Base-by-base conservation (phyloP, 108 stramenopile genomes). In the Nannochloropsis granulata region DNA sequence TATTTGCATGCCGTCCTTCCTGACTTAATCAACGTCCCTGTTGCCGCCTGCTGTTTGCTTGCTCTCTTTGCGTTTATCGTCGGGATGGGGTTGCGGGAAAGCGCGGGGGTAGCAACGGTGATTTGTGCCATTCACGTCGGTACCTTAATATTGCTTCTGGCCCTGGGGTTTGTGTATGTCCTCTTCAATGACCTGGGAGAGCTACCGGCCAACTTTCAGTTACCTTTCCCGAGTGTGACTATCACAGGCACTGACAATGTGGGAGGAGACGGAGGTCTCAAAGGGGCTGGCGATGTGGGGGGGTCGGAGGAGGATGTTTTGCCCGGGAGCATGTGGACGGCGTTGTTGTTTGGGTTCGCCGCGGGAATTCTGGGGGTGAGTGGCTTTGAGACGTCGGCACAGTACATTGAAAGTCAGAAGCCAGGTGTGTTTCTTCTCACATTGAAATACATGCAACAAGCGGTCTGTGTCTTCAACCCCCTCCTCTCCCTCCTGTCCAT, bases 111-210 rank as follows among this genome's bases (percentile, higher is more conserved):
- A 13, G 93, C 92, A 13, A 80, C 90, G 79, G 90, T 43, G 0
- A 92, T 94, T 23, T 93, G 93, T 84, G 44, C 88, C 24, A 26
- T 90, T n/a, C 93, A 94, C 81, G 86, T 94, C 26, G 25, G 43
- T 13, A 91, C 90, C 1, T 83, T 94, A 24, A 81, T 87, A 9
- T 12, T 88, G 24, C 81, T 94, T 43, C 82, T 80, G 26, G 45
- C 88, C 13, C n/a, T 88, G 14, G 91, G 91, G 25, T 44, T 91
- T 5, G 43, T 91, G 34, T 92, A 86, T 88, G 87, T 90, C 43
- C 45, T 82, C 25, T 91, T 84, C 80, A 81, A 93, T 25, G 81
- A 71, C n/a, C n/a, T 71, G 56, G 56, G 56, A 16, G 56, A 71
- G 56, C 56, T 71, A 71, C 7, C 9, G 21, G 56, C 56, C 11